Percentiles rank a stretch among this genome's conserved stretches.
Conservation (phyloP, 176 grass and related monocot species). For the Poa pratensis region DNA sequence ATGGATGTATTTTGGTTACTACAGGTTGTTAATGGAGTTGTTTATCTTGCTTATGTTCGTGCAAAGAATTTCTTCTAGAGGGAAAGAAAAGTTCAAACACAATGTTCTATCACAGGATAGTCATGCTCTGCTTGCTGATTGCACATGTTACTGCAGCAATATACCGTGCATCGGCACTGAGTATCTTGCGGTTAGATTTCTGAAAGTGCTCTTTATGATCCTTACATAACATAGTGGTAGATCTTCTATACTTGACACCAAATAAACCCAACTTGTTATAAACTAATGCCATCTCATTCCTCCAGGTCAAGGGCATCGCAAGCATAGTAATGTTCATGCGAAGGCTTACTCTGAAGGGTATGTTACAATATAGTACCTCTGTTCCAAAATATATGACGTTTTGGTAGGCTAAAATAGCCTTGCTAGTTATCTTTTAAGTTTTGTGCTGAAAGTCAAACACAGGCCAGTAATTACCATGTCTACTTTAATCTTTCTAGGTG, state of each 20-base stretch:
- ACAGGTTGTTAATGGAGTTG: not conserved
- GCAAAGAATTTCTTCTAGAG: not conserved
- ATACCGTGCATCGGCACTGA: not conserved
- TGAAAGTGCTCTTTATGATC: not conserved
- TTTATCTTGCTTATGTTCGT: not conserved
- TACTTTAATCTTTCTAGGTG: slow-evolving; percentile 64
- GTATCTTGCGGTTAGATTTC: not conserved
- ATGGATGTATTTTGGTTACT: not conserved
- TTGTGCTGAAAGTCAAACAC: slow-evolving; percentile 20
- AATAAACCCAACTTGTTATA: not conserved
- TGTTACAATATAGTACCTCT: slow-evolving; percentile 9
- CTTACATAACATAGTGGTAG: not conserved
- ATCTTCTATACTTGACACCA: not conserved
- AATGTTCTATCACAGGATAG: not conserved
- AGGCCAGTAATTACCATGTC: not conserved
- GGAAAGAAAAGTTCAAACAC: not conserved
- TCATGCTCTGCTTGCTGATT: not conserved
- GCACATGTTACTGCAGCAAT: not conserved
- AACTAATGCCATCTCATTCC: slow-evolving; percentile 39
- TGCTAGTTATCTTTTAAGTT: not conserved
- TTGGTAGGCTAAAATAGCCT: too few relatives aligned
- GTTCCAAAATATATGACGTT: too few relatives aligned
- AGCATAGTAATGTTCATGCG: slow-evolving; percentile 67
- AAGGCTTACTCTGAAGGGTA: slow-evolving; percentile 93
- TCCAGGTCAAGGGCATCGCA: slow-evolving; percentile 65